Conservation (phyloP, 2,329 filamentous ascomycete species). For the Neophaeococcomyces mojaviensis region DNA sequence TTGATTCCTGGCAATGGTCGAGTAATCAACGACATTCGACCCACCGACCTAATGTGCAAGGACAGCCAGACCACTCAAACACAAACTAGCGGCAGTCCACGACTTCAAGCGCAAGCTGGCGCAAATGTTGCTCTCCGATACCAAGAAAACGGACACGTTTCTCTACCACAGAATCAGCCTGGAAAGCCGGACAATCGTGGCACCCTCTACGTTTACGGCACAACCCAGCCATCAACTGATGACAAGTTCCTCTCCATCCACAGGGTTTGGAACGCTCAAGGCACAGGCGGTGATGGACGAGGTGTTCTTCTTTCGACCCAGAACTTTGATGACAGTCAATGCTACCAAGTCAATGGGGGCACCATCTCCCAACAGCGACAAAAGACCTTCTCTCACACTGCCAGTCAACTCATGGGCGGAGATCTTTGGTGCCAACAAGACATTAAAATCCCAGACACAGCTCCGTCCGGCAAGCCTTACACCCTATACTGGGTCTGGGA, state of each 20-base stretch:
- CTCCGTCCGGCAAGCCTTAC: conserved; percentile 57
- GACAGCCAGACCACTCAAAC: conserved; percentile 53
- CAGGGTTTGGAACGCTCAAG: conserved; percentile 67
- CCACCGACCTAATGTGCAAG: conserved; percentile 56
- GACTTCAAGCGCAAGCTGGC: conserved; percentile 53
- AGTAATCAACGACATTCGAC: conserved; percentile 39
- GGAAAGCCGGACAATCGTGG: conserved; percentile 60
- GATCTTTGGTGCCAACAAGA: conserved; percentile 76
- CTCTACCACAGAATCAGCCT: conserved; percentile 47
- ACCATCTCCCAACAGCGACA: conserved; percentile 54
- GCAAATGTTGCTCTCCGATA: conserved; percentile 61
- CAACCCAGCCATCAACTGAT: conserved; percentile 49
- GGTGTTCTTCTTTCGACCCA: conserved; percentile 69
- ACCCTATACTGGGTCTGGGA: conserved; percentile 97
- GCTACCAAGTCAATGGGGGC: conserved; percentile 67
- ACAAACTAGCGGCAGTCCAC: conserved; percentile 53
- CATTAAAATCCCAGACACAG: conserved; percentile 62
- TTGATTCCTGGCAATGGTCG: conserved; percentile 53
- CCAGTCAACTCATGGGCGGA: conserved; percentile 46
- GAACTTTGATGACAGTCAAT: conserved; percentile 84
- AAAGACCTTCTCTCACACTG: conserved; percentile 43
- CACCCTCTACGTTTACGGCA: conserved; percentile 69
- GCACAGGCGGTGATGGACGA: conserved; percentile 70
- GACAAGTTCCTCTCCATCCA: conserved; percentile 61
- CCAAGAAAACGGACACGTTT: conserved; percentile 71